These are phyloP conservation scores for Hordeum marinum DNA, from an alignment of 176 grass and related monocot species.

Conservation along the genomic window DNA sequence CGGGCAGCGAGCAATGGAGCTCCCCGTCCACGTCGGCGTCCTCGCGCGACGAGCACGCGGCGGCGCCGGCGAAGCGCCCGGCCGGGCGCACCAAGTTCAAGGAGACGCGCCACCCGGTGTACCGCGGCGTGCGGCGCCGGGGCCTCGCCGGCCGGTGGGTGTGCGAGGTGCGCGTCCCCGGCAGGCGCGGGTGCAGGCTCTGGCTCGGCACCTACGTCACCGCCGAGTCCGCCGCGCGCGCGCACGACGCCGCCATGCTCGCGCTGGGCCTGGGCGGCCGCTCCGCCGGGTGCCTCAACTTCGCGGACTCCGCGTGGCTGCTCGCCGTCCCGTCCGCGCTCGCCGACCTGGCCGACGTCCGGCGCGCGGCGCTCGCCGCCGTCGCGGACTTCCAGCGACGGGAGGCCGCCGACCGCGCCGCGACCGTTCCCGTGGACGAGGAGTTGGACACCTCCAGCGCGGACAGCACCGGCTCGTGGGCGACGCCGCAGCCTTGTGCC, in stretches of 20 bases:
- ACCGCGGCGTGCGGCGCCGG: constrained; percentile 56
- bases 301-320: constrained; percentile 48
- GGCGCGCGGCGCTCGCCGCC: constrained; percentile 22
- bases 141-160: constrained; percentile 29
- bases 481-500: neutral
- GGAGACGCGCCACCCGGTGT: constrained; percentile 85
- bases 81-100: constrained; percentile 76
- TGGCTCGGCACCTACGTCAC: constrained; percentile 72
- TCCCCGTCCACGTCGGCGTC: constrained; percentile 1
- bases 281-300: constrained; percentile 56
- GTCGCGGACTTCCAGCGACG: constrained; percentile 24
- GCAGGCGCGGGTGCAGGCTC: neutral
- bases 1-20: neutral
- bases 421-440: neutral
- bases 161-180: no score
- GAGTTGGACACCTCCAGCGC: neutral
- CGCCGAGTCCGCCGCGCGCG: constrained; percentile 55
- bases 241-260: constrained; percentile 63
- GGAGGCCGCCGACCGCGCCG: neutral
- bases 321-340: constrained; percentile 20
- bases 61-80: constrained; percentile 37
- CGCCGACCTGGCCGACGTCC: constrained; percentile 13
- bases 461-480: neutral
- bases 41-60: neutral
- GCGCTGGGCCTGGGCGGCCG: constrained; percentile 25